These are phyloP conservation scores for Thermothelomyces thermophilus DNA, from an alignment of 2,329 filamentous ascomycete species.

Conservation along the genomic window DNA sequence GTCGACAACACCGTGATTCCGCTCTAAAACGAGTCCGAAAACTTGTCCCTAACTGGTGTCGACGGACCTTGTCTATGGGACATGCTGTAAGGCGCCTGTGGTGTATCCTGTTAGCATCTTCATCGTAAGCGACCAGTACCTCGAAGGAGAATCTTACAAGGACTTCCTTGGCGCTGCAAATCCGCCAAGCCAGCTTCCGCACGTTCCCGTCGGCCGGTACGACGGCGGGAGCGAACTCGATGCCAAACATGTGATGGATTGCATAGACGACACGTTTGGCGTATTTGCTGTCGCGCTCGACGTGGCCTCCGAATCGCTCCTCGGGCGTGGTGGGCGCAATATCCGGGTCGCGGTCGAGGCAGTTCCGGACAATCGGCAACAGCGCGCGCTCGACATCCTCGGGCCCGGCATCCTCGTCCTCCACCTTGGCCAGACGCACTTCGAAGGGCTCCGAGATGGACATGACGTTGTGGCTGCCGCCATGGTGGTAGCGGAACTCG, in stretches of 20 bases:
- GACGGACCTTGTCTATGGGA: slow-evolving; percentile 56
- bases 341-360: slow-evolving; percentile 84
- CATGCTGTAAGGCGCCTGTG: slow-evolving; percentile 65
- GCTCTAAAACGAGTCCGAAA: slow-evolving; percentile 28
- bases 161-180: slow-evolving; percentile 93
- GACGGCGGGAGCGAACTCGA: slow-evolving; percentile 89
- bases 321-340: slow-evolving; percentile 76
- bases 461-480: slow-evolving; percentile 88
- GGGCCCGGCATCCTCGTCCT: slow-evolving; percentile 49
- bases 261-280: slow-evolving; percentile 87
- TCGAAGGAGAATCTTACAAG: slow-evolving; percentile 55
- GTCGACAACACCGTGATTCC: not conserved
- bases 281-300: slow-evolving; percentile 84
- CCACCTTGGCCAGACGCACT: slow-evolving; percentile 74
- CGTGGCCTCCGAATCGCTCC: slow-evolving; percentile 76
- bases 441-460: slow-evolving; percentile 90
- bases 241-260: slow-evolving; percentile 92
- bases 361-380: slow-evolving; percentile 80
- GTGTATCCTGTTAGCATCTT: slow-evolving; percentile 3
- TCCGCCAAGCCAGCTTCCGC: slow-evolving; percentile 83
- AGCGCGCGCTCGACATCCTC: slow-evolving; percentile 67
- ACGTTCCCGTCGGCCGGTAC: slow-evolving; percentile 90
- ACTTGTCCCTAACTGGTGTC: slow-evolving; percentile 47
- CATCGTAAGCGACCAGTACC: not conserved
- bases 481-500: slow-evolving; percentile 95